Evolutionary conservation across 2,329 filamentous ascomycete species (phyloP).

Genomic region (Lecanicillium sp.): DNA sequence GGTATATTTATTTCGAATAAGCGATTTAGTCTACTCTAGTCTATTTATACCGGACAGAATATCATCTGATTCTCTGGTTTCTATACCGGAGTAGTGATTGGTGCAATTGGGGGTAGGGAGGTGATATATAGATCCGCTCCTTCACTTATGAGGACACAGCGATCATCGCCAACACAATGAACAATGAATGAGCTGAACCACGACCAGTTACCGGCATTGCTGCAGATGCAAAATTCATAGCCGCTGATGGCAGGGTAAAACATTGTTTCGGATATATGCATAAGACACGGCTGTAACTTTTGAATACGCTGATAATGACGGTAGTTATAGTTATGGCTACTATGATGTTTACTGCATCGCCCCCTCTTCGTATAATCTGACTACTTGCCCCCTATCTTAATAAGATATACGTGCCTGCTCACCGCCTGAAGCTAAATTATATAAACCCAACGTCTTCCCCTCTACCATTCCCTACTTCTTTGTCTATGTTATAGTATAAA

Average conservation of each 20-base stretch:
- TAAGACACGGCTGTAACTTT: conserved; percentile 2
- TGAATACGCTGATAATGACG: neutral
- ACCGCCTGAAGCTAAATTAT: neutral
- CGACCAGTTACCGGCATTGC: neutral
- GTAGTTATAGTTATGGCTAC: neutral
- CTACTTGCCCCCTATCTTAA: neutral
- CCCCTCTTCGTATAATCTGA: conserved; percentile 1
- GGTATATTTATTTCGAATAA: too few species aligned
- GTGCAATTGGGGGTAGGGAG: neutral
- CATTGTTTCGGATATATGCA: neutral
- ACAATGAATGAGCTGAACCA: neutral
- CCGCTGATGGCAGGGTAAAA: neutral
- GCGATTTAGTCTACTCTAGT: neutral
- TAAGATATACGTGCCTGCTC: neutral
- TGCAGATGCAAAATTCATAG: conserved; percentile 1
- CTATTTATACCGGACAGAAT: neutral
- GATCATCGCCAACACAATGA: neutral
- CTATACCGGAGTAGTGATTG: conserved; percentile 1
- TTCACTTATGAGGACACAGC: neutral
- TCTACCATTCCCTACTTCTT: neutral
- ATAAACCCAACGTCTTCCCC: conserved; percentile 1
- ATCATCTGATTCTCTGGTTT: conserved; percentile 1
- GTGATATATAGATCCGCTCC: neutral
- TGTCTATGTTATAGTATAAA: conserved; percentile 1
- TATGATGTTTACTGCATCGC: neutral